phyloP scores from a whole-genome alignment of 2,329 filamentous ascomycete genomes.

The Colletotrichum tamarilloi region DNA sequence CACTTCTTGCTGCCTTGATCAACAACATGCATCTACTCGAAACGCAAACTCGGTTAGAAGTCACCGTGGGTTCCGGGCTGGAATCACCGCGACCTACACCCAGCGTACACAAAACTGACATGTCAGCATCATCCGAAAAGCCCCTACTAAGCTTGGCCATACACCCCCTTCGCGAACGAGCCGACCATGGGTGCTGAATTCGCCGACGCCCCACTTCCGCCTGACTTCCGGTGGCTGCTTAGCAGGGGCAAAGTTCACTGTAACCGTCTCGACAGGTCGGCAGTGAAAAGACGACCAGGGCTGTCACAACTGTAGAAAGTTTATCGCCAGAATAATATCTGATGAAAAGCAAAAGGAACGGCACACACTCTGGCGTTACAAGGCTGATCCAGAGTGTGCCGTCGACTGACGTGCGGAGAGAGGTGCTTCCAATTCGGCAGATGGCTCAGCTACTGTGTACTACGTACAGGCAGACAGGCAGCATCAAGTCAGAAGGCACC shows the following conservation, averaged over 20 bases:
- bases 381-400: not conserved
- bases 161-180: not conserved
- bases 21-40: not conserved
- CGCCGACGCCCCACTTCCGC: slow-evolving; percentile 16
- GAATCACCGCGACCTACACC: not conserved
- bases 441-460: not conserved
- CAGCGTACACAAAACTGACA: not conserved
- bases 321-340: too few relatives aligned
- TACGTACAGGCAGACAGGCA: not conserved
- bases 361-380: not conserved
- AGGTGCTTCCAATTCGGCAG: not conserved
- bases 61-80: not conserved
- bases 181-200: slow-evolving; percentile 4
- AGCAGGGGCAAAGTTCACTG: not conserved
- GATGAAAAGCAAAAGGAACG: not conserved
- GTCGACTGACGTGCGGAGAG: not conserved
- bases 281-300: not conserved
- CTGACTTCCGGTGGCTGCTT: not conserved
- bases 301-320: too few relatives aligned
- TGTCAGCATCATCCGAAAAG: not conserved
- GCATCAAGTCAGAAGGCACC: not conserved
- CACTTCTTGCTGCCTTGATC: not conserved
- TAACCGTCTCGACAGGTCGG: not conserved
- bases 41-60: not conserved
- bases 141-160: not conserved